phyloP scores from a whole-genome alignment of 805 yeast genomes.

The Ogataea thermomethanolica region DNA sequence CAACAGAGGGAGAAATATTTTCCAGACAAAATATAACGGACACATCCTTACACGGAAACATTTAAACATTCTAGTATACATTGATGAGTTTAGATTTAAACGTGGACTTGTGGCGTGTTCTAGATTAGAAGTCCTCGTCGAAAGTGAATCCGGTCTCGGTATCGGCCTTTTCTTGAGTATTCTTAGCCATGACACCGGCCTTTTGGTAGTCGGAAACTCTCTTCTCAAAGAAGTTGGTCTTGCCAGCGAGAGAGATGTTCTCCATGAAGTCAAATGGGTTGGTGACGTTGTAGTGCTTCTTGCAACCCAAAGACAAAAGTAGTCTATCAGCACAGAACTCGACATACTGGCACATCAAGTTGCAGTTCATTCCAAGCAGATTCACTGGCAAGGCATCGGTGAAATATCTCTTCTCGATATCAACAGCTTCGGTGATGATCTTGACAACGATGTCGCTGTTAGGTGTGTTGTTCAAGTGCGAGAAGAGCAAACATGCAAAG shows the following conservation, averaged over 20 bases:
- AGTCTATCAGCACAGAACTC: constrained; percentile 97
- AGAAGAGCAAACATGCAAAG: constrained; percentile 92
- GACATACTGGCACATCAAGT: constrained; percentile 95
- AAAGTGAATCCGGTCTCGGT: constrained; percentile 64
- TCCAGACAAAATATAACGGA: constrained; percentile 1
- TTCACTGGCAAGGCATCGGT: constrained; percentile 93
- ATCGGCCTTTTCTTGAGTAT: constrained; percentile 37
- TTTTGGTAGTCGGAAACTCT: constrained; percentile 98
- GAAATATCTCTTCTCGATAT: constrained; percentile 89
- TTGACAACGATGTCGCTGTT: constrained; percentile 70
- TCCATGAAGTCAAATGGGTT: constrained; percentile 99
- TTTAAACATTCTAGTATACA: constrained; percentile 13
- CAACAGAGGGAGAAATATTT: constrained; percentile 5
- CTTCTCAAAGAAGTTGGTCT: constrained; percentile 98
- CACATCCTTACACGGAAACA: constrained; percentile 6
- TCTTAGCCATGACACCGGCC: constrained; percentile 96
- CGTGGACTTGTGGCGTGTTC: constrained; percentile 1
- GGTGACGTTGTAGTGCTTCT: constrained; percentile 78
- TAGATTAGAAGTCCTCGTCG: constrained; percentile 84
- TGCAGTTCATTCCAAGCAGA: constrained; percentile 90
- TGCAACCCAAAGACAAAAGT: constrained; percentile 85
- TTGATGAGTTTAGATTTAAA: neutral
- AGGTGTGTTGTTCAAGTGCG: constrained; percentile 91
- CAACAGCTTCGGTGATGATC: constrained; percentile 93
- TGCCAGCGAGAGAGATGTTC: constrained; percentile 96